Conservation (phyloP, 768 basidiomycete genomes). For the Tricholoma bakamatsutake region DNA sequence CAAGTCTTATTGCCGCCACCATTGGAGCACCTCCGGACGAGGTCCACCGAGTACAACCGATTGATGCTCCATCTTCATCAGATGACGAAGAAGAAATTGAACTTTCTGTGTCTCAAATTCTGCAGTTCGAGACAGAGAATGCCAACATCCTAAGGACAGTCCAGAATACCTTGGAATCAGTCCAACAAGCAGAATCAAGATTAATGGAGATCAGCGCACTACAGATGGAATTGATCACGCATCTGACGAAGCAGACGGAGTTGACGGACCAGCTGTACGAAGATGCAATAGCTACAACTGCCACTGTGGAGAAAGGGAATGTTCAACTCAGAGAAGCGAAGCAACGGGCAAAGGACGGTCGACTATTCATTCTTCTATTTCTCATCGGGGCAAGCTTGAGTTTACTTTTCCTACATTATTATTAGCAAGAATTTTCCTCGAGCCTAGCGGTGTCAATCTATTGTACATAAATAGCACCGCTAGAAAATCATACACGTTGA, state of each 20-base stretch:
- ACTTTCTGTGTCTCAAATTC: constrained; percentile 80
- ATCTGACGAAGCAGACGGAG: constrained; percentile 87
- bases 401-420: constrained; percentile 89
- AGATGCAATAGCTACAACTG: constrained; percentile 85
- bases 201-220: constrained; percentile 90
- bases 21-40: constrained; percentile 40
- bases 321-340: constrained; percentile 85
- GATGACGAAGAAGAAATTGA: constrained; percentile 77
- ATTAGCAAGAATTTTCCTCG: constrained; percentile 34
- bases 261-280: constrained; percentile 91
- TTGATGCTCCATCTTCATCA: constrained; percentile 25
- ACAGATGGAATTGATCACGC: constrained; percentile 86
- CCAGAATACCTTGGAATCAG: constrained; percentile 80
- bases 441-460: not conserved
- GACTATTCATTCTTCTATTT: constrained; percentile 88
- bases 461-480: not conserved
- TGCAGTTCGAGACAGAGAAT: constrained; percentile 92
- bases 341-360: constrained; percentile 77
- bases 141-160: constrained; percentile 78
- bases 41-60: constrained; percentile 19
- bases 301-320: constrained; percentile 86
- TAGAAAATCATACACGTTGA: not conserved
- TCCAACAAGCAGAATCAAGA: constrained; percentile 88
- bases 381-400: constrained; percentile 89
- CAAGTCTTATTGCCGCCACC: constrained; percentile 55